A percentile compares a stretch with the other conserved stretches of the same genome.
phyloP scores from a whole-genome alignment of 192 early-diverging fungal species.

The Rhizophagus sp. region DNA sequence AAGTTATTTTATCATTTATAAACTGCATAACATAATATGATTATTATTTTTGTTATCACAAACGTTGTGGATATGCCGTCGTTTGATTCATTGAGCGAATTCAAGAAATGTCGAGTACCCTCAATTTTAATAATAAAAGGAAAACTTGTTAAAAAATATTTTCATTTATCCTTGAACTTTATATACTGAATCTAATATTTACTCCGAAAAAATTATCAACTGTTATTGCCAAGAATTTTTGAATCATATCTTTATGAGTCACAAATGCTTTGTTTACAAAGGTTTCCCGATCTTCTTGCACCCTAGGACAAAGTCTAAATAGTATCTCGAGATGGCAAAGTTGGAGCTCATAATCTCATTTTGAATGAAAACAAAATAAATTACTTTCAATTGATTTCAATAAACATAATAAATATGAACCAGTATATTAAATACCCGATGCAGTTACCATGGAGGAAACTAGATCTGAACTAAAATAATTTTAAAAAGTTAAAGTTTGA shows the following conservation, averaged over 20 bases:
- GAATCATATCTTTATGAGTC: neutral
- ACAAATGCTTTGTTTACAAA: slow-evolving; percentile 20
- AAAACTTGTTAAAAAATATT: neutral
- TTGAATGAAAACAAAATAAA: neutral
- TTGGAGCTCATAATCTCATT: slow-evolving; percentile 25
- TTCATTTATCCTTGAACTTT: neutral
- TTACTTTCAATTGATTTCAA: neutral
- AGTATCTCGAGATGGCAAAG: slow-evolving; percentile 20
- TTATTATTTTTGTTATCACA: neutral
- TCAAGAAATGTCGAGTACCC: slow-evolving; percentile 14
- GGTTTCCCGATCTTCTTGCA: slow-evolving; percentile 22
- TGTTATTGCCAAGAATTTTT: slow-evolving; percentile 9
- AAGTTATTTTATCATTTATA: neutral
- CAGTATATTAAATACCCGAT: neutral
- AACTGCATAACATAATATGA: neutral
- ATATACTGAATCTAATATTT: neutral
- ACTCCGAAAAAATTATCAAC: slow-evolving; percentile 20
- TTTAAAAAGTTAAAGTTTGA: neutral
- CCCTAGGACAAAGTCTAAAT: slow-evolving; percentile 15
- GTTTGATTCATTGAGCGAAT: slow-evolving; percentile 4
- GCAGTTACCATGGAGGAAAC: slow-evolving; percentile 15
- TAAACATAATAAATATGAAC: neutral
- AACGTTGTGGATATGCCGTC: slow-evolving; percentile 16
- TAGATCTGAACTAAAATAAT: neutral
- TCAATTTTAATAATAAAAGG: neutral